Percentiles rank a stretch among this genome's conserved stretches.
Evolutionary conservation across 2,329 filamentous ascomycete species (phyloP).

Genomic region (Botryotinia calthae): DNA sequence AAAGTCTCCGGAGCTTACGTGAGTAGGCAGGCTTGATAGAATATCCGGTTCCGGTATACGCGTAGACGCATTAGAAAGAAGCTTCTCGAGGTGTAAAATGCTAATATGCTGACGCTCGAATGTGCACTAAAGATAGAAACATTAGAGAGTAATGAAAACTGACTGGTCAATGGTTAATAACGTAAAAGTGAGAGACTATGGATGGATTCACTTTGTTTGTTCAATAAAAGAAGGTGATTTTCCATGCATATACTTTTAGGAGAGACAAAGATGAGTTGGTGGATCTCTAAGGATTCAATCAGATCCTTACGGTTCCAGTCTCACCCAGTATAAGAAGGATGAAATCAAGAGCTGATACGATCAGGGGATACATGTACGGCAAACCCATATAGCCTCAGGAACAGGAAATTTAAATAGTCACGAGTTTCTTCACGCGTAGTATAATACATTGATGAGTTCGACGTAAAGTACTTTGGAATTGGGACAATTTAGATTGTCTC

Average conservation of each 20-base stretch:
- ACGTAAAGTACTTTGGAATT: fast-evolving
- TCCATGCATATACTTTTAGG: neutral
- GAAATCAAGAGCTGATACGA: neutral
- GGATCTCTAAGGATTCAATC: neutral
- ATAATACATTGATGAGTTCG: too few relatives aligned
- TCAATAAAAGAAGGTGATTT: neutral
- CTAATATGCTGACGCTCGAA: fast-evolving
- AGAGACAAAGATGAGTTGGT: neutral
- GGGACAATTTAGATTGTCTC: fast-evolving
- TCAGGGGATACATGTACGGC: neutral
- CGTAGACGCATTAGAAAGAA: fast-evolving
- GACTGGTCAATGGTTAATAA: fast-evolving
- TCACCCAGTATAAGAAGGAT: neutral
- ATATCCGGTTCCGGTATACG: fast-evolving
- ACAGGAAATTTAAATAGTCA: neutral
- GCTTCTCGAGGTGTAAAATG: neutral
- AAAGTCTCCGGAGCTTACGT: neutral
- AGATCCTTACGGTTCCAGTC: neutral
- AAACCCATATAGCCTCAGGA: neutral
- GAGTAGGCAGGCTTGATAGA: neutral
- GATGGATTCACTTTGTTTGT: neutral
- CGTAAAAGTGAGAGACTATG: neutral
- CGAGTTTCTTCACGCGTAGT: neutral
- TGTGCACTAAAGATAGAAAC: neutral
- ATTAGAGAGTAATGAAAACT: fast-evolving